Base-by-base conservation (phyloP, 1,284 basidiomycete genomes). In the Xerocomus nothofagi region DNA sequence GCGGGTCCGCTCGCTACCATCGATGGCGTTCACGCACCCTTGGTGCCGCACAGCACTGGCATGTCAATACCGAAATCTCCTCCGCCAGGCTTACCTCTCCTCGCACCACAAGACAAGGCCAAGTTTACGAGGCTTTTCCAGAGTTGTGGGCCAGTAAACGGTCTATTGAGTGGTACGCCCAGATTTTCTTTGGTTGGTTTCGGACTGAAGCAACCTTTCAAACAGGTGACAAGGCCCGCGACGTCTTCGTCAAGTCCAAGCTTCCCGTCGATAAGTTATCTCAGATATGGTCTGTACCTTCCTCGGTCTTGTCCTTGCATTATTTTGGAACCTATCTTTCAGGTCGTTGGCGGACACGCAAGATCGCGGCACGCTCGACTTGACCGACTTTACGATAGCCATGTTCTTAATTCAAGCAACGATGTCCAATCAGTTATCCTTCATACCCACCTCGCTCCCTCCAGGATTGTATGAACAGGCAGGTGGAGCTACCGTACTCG, bases 291-390 rank as follows among this genome's bases (percentile, higher is more conserved):
- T 91, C 54, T 51, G 84, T 63, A 20, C 21, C 17, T 23, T n/a
- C 44, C 26, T 41, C 3, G 2, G 11, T 39, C 15, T 51, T 49
- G 26, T 47, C 23, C 15, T 26, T 27, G 32, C 15, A 17, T 15
- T 4, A 4, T 27, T 53, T 51, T 47, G 47, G 53, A 51, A 54
- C 49, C 33, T 43, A 8, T 42, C 14, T 46, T 40, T 33, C 42
- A 95, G 93, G 93, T 88, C 83, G 58, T 81, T 99, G 30, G 91
- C 96, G 17, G 97, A 99, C 70, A 96, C 94, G 1, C 91, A 95
- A 69, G 83, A 90, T 58, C 84, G 97, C 52, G 97, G 97, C 34
- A 76, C 81, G 3, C 82, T 99, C 52, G 97, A 99, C 67, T 76
- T 86, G 20, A 81, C 89, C 37, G 97, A 99, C 71, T 99, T 99